Conservation (phyloP, 2,329 filamentous ascomycete species). For the Aspergillus tanneri region DNA sequence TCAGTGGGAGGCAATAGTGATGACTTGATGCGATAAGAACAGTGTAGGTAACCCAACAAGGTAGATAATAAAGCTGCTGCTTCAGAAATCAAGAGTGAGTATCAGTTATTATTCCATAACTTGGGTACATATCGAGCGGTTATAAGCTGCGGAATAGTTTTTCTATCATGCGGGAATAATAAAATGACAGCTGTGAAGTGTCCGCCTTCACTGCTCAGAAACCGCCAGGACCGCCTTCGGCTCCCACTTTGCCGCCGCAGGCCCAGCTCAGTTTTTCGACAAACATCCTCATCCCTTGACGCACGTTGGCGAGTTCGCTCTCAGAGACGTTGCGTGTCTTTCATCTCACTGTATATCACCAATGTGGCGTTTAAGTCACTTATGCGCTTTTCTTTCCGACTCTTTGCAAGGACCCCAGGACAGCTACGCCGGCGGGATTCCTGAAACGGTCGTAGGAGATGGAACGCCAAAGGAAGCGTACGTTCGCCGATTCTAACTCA, state of each 20-base stretch:
- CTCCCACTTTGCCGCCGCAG: conserved; percentile 17
- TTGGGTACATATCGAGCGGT: too few species aligned
- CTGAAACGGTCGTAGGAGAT: conserved; percentile 35
- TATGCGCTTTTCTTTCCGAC: conserved; percentile 36
- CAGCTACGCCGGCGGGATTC: conserved; percentile 24
- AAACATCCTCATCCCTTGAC: conserved; percentile 1
- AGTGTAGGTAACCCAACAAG: too few species aligned
- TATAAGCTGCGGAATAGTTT: too few species aligned
- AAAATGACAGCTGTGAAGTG: too few species aligned
- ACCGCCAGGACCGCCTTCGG: conserved; percentile 14
- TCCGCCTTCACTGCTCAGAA: neutral
- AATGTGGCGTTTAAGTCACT: conserved; percentile 43
- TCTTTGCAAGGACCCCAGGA: conserved; percentile 37
- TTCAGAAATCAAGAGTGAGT: too few species aligned
- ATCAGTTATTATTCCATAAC: too few species aligned
- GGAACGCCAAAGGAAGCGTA: conserved; percentile 54
- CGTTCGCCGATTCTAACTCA: conserved; percentile 14
- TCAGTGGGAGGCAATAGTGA: too few species aligned
- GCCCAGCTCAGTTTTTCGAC: conserved; percentile 12
- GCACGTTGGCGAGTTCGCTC: conserved; percentile 5
- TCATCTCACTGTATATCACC: conserved; percentile 16
- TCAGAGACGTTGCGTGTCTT: conserved; percentile 17
- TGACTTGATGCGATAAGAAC: too few species aligned
- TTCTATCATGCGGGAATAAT: too few species aligned
- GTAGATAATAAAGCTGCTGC: too few species aligned